phyloP scores from a whole-genome alignment of 2,329 filamentous ascomycete species.

The Polytolypa hystricis region DNA sequence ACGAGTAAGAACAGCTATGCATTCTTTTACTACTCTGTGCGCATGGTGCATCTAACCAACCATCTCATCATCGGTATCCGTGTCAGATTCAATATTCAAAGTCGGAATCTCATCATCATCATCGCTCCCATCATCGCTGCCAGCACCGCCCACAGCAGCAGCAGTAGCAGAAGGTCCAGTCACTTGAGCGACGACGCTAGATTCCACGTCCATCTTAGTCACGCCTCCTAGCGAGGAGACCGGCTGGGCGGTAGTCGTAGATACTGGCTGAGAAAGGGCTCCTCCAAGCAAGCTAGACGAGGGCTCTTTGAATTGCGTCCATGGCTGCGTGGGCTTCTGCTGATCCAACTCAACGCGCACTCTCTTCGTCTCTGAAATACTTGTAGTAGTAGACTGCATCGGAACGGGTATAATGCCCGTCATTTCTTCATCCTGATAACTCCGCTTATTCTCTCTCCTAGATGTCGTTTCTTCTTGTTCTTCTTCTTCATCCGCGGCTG shows the following conservation, averaged over 20 bases:
- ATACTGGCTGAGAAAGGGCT: too few relatives aligned
- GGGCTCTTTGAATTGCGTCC: too few relatives aligned
- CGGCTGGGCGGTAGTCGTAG: too few relatives aligned
- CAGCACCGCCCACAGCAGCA: slow-evolving; percentile 7
- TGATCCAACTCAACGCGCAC: slow-evolving; percentile 5
- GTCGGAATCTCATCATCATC: slow-evolving; percentile 41
- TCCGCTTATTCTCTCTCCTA: slow-evolving; percentile 17
- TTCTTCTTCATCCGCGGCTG: not conserved
- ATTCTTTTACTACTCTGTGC: too few relatives aligned
- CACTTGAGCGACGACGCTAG: too few relatives aligned
- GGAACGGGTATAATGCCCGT: too few relatives aligned
- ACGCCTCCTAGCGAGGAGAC: too few relatives aligned
- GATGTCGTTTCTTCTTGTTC: slow-evolving; percentile 9
- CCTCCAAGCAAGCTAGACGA: too few relatives aligned
- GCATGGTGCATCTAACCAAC: too few relatives aligned
- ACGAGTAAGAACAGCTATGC: not conserved
- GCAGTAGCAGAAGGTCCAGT: too few relatives aligned
- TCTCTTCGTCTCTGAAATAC: slow-evolving; percentile 9
- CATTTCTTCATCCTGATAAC: slow-evolving; percentile 16
- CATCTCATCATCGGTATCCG: slow-evolving; percentile 33
- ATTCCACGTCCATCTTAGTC: too few relatives aligned
- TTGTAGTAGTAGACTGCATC: not conserved
- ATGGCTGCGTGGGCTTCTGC: too few relatives aligned
- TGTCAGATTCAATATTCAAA: slow-evolving; percentile 37
- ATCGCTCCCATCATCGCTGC: slow-evolving; percentile 24